These are phyloP conservation scores for Phytophthora macrochlamydospora DNA, from an alignment of 352 stramenopile genomes.

Conservation along the genomic window DNA sequence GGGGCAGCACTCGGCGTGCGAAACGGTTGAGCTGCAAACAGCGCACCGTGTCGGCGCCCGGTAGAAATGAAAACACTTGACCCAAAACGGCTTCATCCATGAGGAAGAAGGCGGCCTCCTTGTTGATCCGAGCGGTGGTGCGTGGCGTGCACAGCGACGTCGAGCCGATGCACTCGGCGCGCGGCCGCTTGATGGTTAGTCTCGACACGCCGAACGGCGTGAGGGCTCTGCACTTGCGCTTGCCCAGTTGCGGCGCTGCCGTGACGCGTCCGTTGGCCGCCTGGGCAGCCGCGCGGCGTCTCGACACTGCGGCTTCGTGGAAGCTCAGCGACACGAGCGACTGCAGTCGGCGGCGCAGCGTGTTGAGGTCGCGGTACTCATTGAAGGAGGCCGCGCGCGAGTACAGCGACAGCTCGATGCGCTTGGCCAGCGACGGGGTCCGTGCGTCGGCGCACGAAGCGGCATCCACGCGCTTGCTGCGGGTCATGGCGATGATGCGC, in stretches of 20 bases:
- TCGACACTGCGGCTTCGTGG: constrained; percentile 78
- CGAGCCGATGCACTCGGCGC: constrained; percentile 33
- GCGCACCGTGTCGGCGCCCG: constrained; percentile 66
- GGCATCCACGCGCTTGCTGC: constrained; percentile 56
- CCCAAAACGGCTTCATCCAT: constrained; percentile 77
- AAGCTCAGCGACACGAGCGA: constrained; percentile 89
- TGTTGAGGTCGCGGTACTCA: constrained; percentile 88
- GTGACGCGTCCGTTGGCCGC: constrained; percentile 20
- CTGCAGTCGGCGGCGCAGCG: constrained; percentile 75
- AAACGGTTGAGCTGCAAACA: constrained; percentile 73
- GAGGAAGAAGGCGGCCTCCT: constrained; percentile 53
- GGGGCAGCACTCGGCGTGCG: constrained; percentile 55
- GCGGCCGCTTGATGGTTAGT: constrained; percentile 65
- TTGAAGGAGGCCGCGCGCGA: constrained; percentile 81
- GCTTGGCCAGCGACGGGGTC: constrained; percentile 83
- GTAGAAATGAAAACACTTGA: constrained; percentile 70
- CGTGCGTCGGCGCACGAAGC: constrained; percentile 48
- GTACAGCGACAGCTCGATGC: constrained; percentile 87
- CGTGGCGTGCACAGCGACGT: constrained; percentile 23
- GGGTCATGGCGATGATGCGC: constrained; percentile 88
- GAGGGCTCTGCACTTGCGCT: constrained; percentile 47
- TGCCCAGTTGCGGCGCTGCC: constrained; percentile 46
- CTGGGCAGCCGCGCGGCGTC: constrained; percentile 34
- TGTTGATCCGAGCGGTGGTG: constrained; percentile 17
- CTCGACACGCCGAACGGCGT: constrained; percentile 60